These are phyloP conservation scores for Cercospora sesami DNA, from an alignment of 2,329 filamentous ascomycete species.

Conservation along the genomic window DNA sequence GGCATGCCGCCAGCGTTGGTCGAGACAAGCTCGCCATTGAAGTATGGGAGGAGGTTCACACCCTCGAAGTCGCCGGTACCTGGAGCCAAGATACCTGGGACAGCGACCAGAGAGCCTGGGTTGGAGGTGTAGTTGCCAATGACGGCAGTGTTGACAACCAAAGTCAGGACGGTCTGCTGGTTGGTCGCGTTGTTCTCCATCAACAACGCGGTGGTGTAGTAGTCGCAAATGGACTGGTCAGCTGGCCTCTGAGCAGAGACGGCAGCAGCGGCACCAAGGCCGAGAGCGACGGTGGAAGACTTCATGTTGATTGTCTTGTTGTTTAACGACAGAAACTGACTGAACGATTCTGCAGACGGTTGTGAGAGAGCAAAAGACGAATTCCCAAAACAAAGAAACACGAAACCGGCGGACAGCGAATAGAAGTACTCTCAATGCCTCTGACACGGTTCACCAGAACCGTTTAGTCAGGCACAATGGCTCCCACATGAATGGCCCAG, in stretches of 20 bases:
- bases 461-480: conserved; percentile 11
- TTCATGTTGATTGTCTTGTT: conserved; percentile 21
- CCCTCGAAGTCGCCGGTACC: conserved; percentile 52
- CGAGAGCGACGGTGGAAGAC: conserved; percentile 20
- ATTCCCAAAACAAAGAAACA: background rate
- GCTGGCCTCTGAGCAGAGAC: conserved; percentile 47
- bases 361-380: background rate
- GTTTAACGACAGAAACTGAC: background rate
- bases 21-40: conserved; percentile 56
- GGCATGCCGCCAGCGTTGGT: conserved; percentile 53
- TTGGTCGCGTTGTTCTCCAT: conserved; percentile 61
- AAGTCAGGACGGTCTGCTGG: conserved; percentile 57
- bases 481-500: background rate
- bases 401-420: conserved; percentile 7
- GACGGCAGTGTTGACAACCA: conserved; percentile 63
- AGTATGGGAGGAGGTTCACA: conserved; percentile 62
- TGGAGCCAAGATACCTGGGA: conserved; percentile 57
- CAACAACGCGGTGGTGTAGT: conserved; percentile 62
- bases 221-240: conserved; percentile 60
- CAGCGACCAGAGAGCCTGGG: conserved; percentile 39
- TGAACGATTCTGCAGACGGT: background rate
- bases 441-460: background rate
- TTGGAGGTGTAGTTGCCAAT: conserved; percentile 48
- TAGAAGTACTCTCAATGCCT: conserved; percentile 16
- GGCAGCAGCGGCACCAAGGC: conserved; percentile 28